A percentile compares a stretch with the other conserved stretches of the same genome.
Evolutionary conservation across 345 rosid genomes (phyloP).

Genomic region (Acer campestre): DNA sequence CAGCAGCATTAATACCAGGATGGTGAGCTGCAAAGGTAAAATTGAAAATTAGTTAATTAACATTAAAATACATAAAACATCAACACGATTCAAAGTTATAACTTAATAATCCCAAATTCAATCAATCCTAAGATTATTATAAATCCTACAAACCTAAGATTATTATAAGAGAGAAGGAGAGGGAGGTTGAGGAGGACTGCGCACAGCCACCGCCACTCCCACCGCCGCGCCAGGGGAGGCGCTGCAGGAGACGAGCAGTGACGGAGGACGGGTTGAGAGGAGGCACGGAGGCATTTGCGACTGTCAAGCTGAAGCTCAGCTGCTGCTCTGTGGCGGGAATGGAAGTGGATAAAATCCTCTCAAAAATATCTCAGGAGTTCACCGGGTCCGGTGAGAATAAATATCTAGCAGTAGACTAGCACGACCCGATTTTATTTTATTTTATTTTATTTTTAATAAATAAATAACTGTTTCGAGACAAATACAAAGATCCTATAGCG

Average conservation of each 20-base stretch:
- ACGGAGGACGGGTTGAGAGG: constrained; percentile 45
- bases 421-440: background rate
- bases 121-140: background rate
- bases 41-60: constrained; percentile 10
- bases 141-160: constrained; percentile 50
- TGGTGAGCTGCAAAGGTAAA: constrained; percentile 72
- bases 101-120: background rate
- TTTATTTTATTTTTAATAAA: no score
- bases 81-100: background rate
- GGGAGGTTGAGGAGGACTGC: constrained; percentile 20
- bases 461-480: no score
- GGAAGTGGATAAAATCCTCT: constrained; percentile 2
- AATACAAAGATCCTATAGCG: no score
- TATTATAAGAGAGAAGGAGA: constrained; percentile 47
- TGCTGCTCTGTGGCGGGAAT: constrained; percentile 41
- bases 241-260: constrained; percentile 53
- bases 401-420: background rate
- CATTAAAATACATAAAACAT: background rate
- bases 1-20: constrained; percentile 82
- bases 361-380: no score
- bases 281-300: constrained; percentile 47
- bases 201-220: background rate
- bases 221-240: constrained; percentile 32
- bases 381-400: no score
- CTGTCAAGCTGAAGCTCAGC: background rate